These are phyloP conservation scores for Sporobolomyces phaffii DNA, from an alignment of 768 basidiomycete species.

Conservation along the genomic window DNA sequence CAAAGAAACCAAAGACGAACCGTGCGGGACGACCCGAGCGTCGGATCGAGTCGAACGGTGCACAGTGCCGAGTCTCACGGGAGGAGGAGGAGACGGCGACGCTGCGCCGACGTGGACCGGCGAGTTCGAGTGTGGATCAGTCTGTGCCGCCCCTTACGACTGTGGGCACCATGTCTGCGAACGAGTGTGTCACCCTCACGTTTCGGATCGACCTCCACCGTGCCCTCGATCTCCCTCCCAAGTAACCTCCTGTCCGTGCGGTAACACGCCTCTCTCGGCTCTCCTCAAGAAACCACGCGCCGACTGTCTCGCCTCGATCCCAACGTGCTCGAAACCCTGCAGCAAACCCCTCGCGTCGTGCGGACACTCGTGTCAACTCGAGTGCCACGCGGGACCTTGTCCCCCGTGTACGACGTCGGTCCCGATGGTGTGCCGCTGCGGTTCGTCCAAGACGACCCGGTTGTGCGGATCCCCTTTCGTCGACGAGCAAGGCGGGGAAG, in stretches of 20 bases:
- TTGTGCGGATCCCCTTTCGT: constrained; percentile 52
- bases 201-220: constrained; percentile 54
- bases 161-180: constrained; percentile 72
- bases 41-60: constrained; percentile 47
- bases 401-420: constrained; percentile 68
- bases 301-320: constrained; percentile 68
- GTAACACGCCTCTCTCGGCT: constrained; percentile 56
- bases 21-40: constrained; percentile 54
- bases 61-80: constrained; percentile 29
- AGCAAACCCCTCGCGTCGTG: constrained; percentile 61
- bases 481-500: constrained; percentile 42
- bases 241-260: constrained; percentile 76
- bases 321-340: constrained; percentile 68
- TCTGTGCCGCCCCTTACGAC: constrained; percentile 64
- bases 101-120: constrained; percentile 58
- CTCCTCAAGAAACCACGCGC: constrained; percentile 43
- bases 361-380: constrained; percentile 62
- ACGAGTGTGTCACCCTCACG: constrained; percentile 51
- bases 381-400: constrained; percentile 73
- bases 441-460: constrained; percentile 57
- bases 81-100: constrained; percentile 41
- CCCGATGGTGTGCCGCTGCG: constrained; percentile 79
- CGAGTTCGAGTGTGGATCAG: constrained; percentile 56
- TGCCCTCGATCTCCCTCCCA: constrained; percentile 70
- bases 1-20: constrained; percentile 55